Conservation (phyloP, 2,329 filamentous ascomycete genomes). For the Colletotrichum lini region DNA sequence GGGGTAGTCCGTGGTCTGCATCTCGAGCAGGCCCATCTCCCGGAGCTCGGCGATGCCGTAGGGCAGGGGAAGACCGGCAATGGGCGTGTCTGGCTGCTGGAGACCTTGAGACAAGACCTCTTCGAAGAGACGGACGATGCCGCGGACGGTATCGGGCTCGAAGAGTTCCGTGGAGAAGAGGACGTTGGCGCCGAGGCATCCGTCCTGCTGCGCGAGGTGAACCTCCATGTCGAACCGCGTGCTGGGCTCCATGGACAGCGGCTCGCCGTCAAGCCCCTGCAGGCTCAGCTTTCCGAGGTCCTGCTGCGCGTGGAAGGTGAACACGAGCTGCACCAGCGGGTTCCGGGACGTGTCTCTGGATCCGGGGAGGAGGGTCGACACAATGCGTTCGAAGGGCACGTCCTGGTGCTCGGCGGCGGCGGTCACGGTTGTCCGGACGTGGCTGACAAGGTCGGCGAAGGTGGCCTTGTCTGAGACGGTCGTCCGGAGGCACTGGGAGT, state of each 20-base stretch:
- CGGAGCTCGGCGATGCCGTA: slow-evolving; percentile 21
- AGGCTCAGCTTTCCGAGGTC: slow-evolving; percentile 13
- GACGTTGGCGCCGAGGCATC: slow-evolving; percentile 30
- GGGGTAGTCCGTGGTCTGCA: slow-evolving; percentile 33
- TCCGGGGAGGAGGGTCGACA: slow-evolving; percentile 7
- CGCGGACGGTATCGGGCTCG: slow-evolving; percentile 42
- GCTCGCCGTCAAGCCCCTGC: slow-evolving; percentile 5
- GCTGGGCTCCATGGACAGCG: slow-evolving; percentile 16
- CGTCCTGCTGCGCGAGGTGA: slow-evolving; percentile 44
- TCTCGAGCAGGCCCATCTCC: slow-evolving; percentile 36
- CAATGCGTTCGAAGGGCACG: slow-evolving; percentile 30
- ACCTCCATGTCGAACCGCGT: slow-evolving; percentile 34
- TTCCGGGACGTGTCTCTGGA: slow-evolving; percentile 21
- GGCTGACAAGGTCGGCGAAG: background rate
- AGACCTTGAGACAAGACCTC: background rate
- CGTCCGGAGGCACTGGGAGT: slow-evolving; percentile 44
- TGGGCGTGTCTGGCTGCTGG: background rate
- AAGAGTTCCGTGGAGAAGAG: slow-evolving; percentile 41
- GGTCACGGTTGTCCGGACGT: slow-evolving; percentile 15
- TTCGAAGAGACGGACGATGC: slow-evolving; percentile 41
- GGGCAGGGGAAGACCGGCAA: background rate
- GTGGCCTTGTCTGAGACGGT: slow-evolving; percentile 11
- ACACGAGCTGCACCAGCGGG: slow-evolving; percentile 26
- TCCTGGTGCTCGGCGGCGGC: slow-evolving; percentile 45
- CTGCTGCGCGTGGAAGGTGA: slow-evolving; percentile 17